Conservation (phyloP, 2,329 filamentous ascomycete species). For the Aspergillus calidoustus region DNA sequence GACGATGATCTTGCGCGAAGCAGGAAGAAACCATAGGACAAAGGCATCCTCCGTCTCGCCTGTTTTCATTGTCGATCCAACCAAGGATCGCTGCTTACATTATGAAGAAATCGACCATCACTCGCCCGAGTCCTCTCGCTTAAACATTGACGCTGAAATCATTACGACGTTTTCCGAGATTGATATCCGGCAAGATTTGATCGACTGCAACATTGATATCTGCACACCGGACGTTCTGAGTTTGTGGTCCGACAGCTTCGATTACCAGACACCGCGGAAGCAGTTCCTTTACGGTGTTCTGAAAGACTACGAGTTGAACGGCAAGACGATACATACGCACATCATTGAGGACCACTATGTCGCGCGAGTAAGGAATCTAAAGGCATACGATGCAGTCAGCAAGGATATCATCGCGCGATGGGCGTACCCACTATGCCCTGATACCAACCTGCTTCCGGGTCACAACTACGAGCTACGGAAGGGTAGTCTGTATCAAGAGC, state of each 20-base stretch:
- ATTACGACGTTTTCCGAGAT: constrained; percentile 74
- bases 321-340: constrained; percentile 93
- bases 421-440: constrained; percentile 87
- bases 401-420: constrained; percentile 84
- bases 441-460: constrained; percentile 79
- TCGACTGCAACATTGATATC: constrained; percentile 95
- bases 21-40: constrained; percentile 74
- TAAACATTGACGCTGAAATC: constrained; percentile 79
- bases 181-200: constrained; percentile 82
- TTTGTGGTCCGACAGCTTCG: constrained; percentile 96
- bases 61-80: constrained; percentile 83
- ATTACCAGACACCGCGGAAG: constrained; percentile 86
- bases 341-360: constrained; percentile 83
- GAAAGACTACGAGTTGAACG: constrained; percentile 96
- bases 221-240: constrained; percentile 95
- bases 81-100: constrained; percentile 80
- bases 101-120: constrained; percentile 85
- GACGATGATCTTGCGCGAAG: constrained; percentile 88
- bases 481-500: constrained; percentile 76
- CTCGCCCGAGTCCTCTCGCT: constrained; percentile 55
- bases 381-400: constrained; percentile 87
- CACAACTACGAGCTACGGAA: constrained; percentile 75
- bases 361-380: constrained; percentile 81
- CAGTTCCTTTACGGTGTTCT: constrained; percentile 91
- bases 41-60: constrained; percentile 77